These are phyloP conservation scores for Xylaria sp. DNA, from an alignment of 2,329 filamentous ascomycete species.

Conservation along the genomic window DNA sequence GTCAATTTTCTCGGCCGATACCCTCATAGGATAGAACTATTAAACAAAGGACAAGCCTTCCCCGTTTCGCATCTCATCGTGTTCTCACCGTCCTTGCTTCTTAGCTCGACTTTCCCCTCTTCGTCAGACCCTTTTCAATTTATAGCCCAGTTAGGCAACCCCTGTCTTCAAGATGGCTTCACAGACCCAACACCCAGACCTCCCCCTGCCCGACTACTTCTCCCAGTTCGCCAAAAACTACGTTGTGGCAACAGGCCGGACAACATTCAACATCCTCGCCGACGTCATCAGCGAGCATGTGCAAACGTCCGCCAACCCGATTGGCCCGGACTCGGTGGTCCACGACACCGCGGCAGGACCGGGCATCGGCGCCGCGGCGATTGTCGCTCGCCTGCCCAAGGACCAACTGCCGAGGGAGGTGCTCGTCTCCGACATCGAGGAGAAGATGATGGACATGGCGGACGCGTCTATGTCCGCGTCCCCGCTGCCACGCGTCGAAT, in stretches of 20 bases:
- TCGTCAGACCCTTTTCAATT: background rate
- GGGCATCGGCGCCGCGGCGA: conserved; percentile 45
- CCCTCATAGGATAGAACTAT: no score
- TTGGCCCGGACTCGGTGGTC: conserved; percentile 46
- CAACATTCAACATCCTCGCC: conserved; percentile 47
- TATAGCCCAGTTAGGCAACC: background rate
- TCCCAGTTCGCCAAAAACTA: conserved; percentile 48
- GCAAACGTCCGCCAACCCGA: conserved; percentile 45
- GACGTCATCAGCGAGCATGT: conserved; percentile 44
- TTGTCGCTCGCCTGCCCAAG: conserved; percentile 44
- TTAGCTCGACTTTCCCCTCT: background rate
- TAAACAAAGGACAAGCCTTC: no score
- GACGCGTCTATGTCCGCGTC: conserved; percentile 39
- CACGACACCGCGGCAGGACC: conserved; percentile 51
- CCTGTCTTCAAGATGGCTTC: conserved; percentile 22
- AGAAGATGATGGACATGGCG: conserved; percentile 40
- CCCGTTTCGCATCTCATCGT: no score
- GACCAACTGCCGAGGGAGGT: conserved; percentile 45
- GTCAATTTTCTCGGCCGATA: no score
- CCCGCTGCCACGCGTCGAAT: conserved; percentile 44
- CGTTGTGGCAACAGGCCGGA: conserved; percentile 46
- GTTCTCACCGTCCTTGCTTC: background rate
- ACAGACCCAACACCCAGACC: conserved; percentile 36
- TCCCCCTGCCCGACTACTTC: conserved; percentile 48
- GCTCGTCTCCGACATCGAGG: conserved; percentile 46